Evolutionary conservation across 805 yeast genomes (phyloP), one percentile per base, ranked within the genome.

Genomic region (Ogataea salicorniae): DNA sequence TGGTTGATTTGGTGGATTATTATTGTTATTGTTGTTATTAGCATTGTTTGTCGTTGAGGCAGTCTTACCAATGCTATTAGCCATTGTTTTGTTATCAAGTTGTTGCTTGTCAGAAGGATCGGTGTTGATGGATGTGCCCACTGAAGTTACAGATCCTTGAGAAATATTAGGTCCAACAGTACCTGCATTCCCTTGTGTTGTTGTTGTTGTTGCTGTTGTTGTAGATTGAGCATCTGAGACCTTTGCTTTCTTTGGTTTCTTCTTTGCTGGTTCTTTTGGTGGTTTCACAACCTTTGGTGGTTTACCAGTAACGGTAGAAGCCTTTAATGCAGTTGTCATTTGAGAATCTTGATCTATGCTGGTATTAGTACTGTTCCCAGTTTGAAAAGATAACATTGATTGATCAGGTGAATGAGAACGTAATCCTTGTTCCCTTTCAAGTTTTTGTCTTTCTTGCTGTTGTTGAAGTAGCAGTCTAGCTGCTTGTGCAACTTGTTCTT

Each of bases 21-120:
- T 97, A 37, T 90, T 94, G 22, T 81, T 79, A 9, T 97, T 97
- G 36, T 90, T 94, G 22, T 88, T 75, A 41, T 89, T 69, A 7
- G 96, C 31, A 82, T 14, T 98, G 96, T 50, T 97, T 75, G 52
- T 79, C 79, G 31, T 83, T 81, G 31, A 6, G 20, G 20, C 20
- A 26, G 11, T 6, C 31, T 26, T 26, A 9, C 31, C 11, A 26
- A 26, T 9, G 31, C 11, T 26, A 9, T 4, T 7, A 5, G 31
- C 13, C 31, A 26, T 26, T 26, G 31, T 26, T 26, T 9, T 26
- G 31, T 6, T 26, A 26, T 26, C 31, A 26, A 26, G 31, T 26
- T 26, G 31, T 11, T 26, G 31, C 11, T 26, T 26, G 31, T 26
- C 31, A 26, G 9, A 26, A 11, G 31, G 6, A 26, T 26, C 31